phyloP scores from a whole-genome alignment of 2,329 filamentous ascomycete species.

The Colletotrichum trifolii region DNA sequence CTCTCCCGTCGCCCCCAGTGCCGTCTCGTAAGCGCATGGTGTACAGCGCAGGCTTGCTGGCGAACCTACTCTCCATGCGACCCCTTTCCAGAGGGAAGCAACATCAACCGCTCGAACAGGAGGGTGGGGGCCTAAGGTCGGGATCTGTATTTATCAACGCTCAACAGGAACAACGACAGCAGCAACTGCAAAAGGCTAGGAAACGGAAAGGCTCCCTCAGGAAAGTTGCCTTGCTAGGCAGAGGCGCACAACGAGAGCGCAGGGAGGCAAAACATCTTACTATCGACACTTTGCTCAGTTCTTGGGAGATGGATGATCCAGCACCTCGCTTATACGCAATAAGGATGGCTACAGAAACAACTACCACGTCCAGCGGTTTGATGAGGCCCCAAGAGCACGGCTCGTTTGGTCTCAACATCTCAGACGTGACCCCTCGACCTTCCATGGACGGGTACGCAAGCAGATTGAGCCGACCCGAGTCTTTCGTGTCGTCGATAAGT shows the following conservation, averaged over 20 bases:
- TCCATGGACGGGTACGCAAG: slow-evolving; percentile 59
- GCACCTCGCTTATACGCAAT: slow-evolving; percentile 11
- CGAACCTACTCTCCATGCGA: slow-evolving; percentile 76
- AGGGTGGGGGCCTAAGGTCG: slow-evolving; percentile 42
- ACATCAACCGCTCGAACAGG: slow-evolving; percentile 48
- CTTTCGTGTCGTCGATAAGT: slow-evolving; percentile 38
- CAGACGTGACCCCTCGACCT: slow-evolving; percentile 57
- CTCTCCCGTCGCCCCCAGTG: neutral
- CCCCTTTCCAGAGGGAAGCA: slow-evolving; percentile 45
- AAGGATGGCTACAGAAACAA: neutral
- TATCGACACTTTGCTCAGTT: slow-evolving; percentile 52
- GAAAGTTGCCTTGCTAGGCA: slow-evolving; percentile 86
- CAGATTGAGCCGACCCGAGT: slow-evolving; percentile 42
- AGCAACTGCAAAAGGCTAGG: slow-evolving; percentile 63
- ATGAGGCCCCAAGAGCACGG: slow-evolving; percentile 40
- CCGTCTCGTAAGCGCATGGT: slow-evolving; percentile 55
- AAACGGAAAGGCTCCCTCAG: slow-evolving; percentile 86
- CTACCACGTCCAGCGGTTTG: neutral
- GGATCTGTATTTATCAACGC: slow-evolving; percentile 45
- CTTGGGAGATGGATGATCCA: slow-evolving; percentile 34
- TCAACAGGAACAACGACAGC: slow-evolving; percentile 57
- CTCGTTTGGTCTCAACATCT: slow-evolving; percentile 58
- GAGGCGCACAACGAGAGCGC: slow-evolving; percentile 72
- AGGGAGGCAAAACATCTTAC: slow-evolving; percentile 61
- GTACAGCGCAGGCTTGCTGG: slow-evolving; percentile 73